Evolutionary conservation across 2,329 filamentous ascomycete genomes (phyloP).

Genomic region (Aspergillus fructus): DNA sequence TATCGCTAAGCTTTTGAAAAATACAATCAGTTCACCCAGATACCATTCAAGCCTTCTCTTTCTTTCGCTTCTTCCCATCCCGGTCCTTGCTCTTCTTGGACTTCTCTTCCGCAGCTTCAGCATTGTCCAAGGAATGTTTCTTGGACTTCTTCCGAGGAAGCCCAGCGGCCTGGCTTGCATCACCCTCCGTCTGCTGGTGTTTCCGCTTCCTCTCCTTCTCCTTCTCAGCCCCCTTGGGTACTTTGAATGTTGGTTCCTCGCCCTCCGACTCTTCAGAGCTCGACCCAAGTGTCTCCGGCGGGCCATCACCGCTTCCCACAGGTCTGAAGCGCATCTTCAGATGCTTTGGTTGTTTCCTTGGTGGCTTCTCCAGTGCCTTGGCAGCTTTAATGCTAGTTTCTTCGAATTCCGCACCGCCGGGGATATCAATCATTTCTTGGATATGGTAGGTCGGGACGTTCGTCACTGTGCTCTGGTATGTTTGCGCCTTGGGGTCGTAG

Average conservation of each 20-base stretch:
- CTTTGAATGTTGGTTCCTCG: conserved; percentile 33
- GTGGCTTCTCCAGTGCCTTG: conserved; percentile 33
- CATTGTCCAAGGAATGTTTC: conserved; percentile 29
- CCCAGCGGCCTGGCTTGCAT: conserved; percentile 22
- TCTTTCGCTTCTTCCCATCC: conserved; percentile 43
- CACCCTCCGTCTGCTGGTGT: conserved; percentile 32
- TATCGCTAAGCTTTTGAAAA: conserved; percentile 21
- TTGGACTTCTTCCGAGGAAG: conserved; percentile 42
- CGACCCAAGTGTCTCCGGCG: conserved; percentile 36
- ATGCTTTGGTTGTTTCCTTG: conserved; percentile 42
- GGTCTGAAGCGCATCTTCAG: conserved; percentile 48
- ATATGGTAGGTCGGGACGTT: conserved; percentile 36
- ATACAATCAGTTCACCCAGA: conserved; percentile 21
- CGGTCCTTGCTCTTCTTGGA: conserved; percentile 37
- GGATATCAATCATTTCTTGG: conserved; percentile 37
- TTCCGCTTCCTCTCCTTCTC: conserved; percentile 42
- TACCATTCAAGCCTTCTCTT: conserved; percentile 35
- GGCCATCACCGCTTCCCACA: conserved; percentile 35
- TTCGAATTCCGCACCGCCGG: conserved; percentile 23
- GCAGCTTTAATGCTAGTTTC: conserved; percentile 25
- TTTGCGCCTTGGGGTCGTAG: conserved; percentile 36
- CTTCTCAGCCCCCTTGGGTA: conserved; percentile 23
- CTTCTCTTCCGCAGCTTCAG: conserved; percentile 28
- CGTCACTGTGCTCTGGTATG: conserved; percentile 28
- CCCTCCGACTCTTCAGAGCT: conserved; percentile 39